A percentile compares a stretch with the other conserved stretches of the same genome.
Evolutionary conservation across 2,329 filamentous ascomycete genomes (phyloP).

Genomic region (Exophiala aquamarina): DNA sequence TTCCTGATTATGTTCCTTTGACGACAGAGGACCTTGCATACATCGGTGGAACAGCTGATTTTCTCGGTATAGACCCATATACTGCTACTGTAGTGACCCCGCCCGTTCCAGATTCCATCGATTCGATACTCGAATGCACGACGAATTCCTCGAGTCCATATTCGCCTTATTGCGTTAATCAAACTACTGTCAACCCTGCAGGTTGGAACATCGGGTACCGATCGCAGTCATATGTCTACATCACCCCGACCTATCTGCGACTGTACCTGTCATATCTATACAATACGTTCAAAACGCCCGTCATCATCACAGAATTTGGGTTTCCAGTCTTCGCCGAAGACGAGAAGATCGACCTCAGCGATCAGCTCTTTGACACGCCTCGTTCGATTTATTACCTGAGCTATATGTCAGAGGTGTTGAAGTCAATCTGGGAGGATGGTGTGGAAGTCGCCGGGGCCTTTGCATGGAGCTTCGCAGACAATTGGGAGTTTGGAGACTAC

Average conservation of each 20-base stretch:
- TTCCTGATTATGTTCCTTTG: slow-evolving; percentile 39
- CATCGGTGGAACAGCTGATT: slow-evolving; percentile 54
- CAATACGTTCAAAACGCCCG: slow-evolving; percentile 56
- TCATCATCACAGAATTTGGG: slow-evolving; percentile 56
- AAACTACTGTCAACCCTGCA: slow-evolving; percentile 46
- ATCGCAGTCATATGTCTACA: slow-evolving; percentile 32
- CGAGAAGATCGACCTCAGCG: slow-evolving; percentile 42
- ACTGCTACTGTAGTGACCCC: slow-evolving; percentile 56
- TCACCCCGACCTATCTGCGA: slow-evolving; percentile 57
- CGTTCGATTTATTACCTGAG: slow-evolving; percentile 56
- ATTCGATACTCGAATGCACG: slow-evolving; percentile 51
- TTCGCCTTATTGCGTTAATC: slow-evolving; percentile 55
- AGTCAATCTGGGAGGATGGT: slow-evolving; percentile 57
- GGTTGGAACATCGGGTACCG: slow-evolving; percentile 61
- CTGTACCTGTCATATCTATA: slow-evolving; percentile 60
- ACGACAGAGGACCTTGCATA: slow-evolving; percentile 50
- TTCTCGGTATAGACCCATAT: slow-evolving; percentile 60
- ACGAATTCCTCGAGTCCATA: slow-evolving; percentile 45
- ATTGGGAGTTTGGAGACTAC: slow-evolving; percentile 50
- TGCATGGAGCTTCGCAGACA: slow-evolving; percentile 50
- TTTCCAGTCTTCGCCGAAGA: slow-evolving; percentile 54
- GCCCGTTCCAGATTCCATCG: slow-evolving; percentile 32
- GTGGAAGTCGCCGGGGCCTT: slow-evolving; percentile 56
- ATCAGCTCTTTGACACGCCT: slow-evolving; percentile 56
- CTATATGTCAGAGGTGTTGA: slow-evolving; percentile 56